Evolutionary conservation across 192 early-diverging fungal species (phyloP).

Genomic region (Dissophora globulifera): DNA sequence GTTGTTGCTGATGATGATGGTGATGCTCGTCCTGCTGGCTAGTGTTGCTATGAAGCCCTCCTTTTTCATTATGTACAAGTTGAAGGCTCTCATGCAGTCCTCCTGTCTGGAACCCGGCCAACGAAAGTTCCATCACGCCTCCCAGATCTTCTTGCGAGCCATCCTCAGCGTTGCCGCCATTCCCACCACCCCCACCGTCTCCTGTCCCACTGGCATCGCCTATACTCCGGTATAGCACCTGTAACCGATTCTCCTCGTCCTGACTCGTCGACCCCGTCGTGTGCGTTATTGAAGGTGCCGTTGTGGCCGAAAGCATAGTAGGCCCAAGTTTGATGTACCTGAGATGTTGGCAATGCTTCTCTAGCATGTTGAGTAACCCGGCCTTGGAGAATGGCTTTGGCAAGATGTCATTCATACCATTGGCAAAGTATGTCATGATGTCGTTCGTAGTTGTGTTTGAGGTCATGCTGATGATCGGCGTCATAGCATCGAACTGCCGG

Average conservation of each 20-base stretch:
- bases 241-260: conserved; percentile 22
- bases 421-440: conserved; percentile 71
- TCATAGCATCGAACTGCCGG: conserved; percentile 73
- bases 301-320: neutral
- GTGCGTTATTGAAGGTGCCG: neutral
- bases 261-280: neutral
- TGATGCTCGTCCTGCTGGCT: neutral
- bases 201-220: no score
- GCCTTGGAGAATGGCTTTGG: conserved; percentile 74
- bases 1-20: no score
- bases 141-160: neutral
- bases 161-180: neutral
- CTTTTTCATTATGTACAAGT: conserved; percentile 52
- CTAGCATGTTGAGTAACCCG: conserved; percentile 62
- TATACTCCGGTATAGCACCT: conserved; percentile 28
- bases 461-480: conserved; percentile 84
- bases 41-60: neutral
- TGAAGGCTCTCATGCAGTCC: conserved; percentile 15
- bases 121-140: conserved; percentile 33
- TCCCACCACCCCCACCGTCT: no score
- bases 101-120: conserved; percentile 20
- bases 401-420: conserved; percentile 81
- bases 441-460: conserved; percentile 72
- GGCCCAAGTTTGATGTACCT: conserved; percentile 51
- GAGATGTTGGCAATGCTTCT: conserved; percentile 67